Conservation (phyloP, 352 stramenopile genomes). For the Phytophthora fragariaefolia region DNA sequence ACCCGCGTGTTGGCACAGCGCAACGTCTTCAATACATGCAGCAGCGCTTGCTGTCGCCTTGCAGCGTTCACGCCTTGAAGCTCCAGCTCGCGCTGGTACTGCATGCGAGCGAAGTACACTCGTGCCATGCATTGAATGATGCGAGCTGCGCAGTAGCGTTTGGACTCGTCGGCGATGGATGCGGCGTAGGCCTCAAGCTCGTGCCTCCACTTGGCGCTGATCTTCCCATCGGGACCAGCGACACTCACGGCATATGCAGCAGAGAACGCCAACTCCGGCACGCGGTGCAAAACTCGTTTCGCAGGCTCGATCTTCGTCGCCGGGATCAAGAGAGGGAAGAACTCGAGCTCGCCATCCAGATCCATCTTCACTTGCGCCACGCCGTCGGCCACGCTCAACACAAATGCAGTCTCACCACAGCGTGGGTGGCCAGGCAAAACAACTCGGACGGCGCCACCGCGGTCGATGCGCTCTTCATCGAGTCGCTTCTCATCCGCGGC, state of each 20-base stretch:
- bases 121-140: constrained; percentile 78
- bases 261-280: constrained; percentile 71
- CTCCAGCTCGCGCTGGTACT: constrained; percentile 71
- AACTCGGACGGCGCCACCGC: constrained; percentile 71
- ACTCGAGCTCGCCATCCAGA: constrained; percentile 79
- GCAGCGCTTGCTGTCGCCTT: constrained; percentile 59
- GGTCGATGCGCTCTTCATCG: constrained; percentile 42
- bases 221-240: constrained; percentile 34
- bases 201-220: constrained; percentile 57
- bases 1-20: constrained; percentile 72
- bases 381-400: constrained; percentile 64
- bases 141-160: constrained; percentile 66
- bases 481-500: constrained; percentile 50
- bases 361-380: constrained; percentile 86
- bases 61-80: constrained; percentile 70
- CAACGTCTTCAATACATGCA: constrained; percentile 59
- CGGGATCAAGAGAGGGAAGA: constrained; percentile 70
- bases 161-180: constrained; percentile 69
- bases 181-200: constrained; percentile 69
- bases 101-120: constrained; percentile 70
- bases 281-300: constrained; percentile 62
- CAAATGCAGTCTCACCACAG: constrained; percentile 79
- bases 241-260: constrained; percentile 48
- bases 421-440: constrained; percentile 79
- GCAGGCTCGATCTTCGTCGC: constrained; percentile 61